Percentiles rank a stretch among this genome's conserved stretches.
Evolutionary conservation across 495 filamentous ascomycete species (phyloP).

Genomic region (Lophiotrema nucula): DNA sequence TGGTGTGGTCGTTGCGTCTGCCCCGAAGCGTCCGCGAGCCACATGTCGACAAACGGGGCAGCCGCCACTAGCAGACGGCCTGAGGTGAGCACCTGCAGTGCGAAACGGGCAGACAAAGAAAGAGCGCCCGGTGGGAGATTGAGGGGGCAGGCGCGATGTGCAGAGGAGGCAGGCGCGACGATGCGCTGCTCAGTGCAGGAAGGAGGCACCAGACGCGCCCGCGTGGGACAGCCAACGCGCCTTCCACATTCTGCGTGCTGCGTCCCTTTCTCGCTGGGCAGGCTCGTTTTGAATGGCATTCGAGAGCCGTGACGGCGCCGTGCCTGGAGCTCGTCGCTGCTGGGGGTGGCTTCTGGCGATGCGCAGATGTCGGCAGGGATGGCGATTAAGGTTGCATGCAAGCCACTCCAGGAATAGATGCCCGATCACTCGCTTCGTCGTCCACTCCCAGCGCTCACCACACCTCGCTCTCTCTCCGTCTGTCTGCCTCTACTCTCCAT

Average conservation of each 20-base stretch:
- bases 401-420: conserved; percentile 35
- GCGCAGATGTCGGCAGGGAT: conserved; percentile 20
- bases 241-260: neutral
- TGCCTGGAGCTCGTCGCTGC: neutral
- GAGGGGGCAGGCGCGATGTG: conserved; percentile 1
- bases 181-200: neutral
- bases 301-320: neutral
- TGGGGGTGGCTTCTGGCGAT: neutral
- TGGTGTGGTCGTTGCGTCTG: too few species aligned
- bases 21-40: too few species aligned
- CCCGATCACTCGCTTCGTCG: conserved; percentile 13
- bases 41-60: too few species aligned
- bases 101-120: neutral
- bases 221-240: neutral
- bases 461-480: conserved; percentile 3
- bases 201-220: neutral
- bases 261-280: neutral
- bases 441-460: conserved; percentile 18
- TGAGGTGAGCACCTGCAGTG: too few species aligned
- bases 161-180: neutral
- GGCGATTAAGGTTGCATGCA: conserved; percentile 33
- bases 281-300: neutral
- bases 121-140: neutral
- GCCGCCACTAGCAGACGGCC: too few species aligned
- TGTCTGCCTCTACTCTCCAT: conserved; percentile 17